Percentiles rank a stretch among this genome's conserved stretches.
Conservation (phyloP, 345 rosid species). For the Brassica nigra region DNA sequence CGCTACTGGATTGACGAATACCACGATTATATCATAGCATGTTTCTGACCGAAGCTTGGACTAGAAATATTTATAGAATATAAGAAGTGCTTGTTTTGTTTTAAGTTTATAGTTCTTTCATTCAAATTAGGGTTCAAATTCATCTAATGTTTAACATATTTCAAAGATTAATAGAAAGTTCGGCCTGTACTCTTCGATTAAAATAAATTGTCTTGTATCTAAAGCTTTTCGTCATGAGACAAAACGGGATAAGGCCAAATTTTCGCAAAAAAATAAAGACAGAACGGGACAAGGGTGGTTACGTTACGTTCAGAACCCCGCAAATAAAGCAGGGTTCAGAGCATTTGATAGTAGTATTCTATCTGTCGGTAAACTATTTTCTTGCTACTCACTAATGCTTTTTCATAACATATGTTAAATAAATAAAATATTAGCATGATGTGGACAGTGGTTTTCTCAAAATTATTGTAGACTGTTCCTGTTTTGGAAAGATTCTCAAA, state of each 20-base stretch:
- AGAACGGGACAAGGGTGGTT: background rate
- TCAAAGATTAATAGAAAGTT: background rate
- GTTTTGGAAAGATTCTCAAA: slow-evolving; percentile 27
- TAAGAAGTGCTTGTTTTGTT: background rate
- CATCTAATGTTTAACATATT: background rate
- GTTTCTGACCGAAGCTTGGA: background rate
- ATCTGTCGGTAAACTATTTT: background rate
- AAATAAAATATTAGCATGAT: background rate
- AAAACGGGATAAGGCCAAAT: background rate
- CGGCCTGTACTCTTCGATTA: background rate
- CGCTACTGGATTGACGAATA: background rate
- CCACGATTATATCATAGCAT: background rate
- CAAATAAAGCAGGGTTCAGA: slow-evolving; percentile 2
- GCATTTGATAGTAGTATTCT: slow-evolving; percentile 6
- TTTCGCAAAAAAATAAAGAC: background rate
- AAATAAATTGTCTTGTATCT: background rate
- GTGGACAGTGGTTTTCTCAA: slow-evolving; percentile 34
- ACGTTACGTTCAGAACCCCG: background rate
- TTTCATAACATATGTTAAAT: background rate
- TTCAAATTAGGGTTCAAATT: background rate
- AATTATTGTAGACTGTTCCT: slow-evolving; percentile 8
- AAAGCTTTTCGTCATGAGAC: slow-evolving; percentile 7
- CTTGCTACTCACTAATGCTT: background rate
- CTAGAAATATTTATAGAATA: background rate
- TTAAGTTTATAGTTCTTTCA: background rate